Base-by-base conservation (phyloP, 805 yeast species). In the Candida pseudoglaebosa region DNA sequence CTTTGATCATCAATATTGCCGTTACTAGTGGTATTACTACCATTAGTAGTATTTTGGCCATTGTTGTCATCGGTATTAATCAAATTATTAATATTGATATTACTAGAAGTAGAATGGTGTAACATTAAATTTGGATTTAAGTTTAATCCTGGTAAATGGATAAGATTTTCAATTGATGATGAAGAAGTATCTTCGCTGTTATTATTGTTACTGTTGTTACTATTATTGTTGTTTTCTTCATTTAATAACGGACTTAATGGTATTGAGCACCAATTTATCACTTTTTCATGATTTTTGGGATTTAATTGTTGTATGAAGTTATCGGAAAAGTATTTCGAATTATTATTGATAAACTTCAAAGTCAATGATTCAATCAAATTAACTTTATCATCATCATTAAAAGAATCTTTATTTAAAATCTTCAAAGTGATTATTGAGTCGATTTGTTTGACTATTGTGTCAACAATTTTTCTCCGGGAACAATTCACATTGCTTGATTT, bases 81-180 rank as follows among this genome's bases (percentile, higher is more conserved):
- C 12, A 14, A 24, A 28, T 12, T 24, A 13, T 24, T 5, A n/a
- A 24, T 26, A 13, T 21, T 13, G 21, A 22, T 26, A 26, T 14
- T 26, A 28, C 28, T 15, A 5, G 24, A 12, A 13, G 7, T 19
- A 13, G 18, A 9, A 14, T 32, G 16, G 7, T 33, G 36, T 14
- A 20, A 16, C 36, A 33, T 33, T 4, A 33, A 12, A n/a, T 33
- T 33, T 22, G n/a, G 28, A 7, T 21, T 21, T 24, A 32, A 32
- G 15, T 33, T 39, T 12, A 47, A 38, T 7, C 49, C 48, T 17
- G 53, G 52, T 26, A 50, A 28, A 32, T 49, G 49, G 29, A 41
- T 42, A 29, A 49, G 35, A 24, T 39, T 39, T 24, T 49, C 52
- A 9, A 46, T 33, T 3, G 36, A 33, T 5, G 22, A 13, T 8